Base-by-base conservation (phyloP, 345 rosid genomes). In the Gossypioides kirkii region DNA sequence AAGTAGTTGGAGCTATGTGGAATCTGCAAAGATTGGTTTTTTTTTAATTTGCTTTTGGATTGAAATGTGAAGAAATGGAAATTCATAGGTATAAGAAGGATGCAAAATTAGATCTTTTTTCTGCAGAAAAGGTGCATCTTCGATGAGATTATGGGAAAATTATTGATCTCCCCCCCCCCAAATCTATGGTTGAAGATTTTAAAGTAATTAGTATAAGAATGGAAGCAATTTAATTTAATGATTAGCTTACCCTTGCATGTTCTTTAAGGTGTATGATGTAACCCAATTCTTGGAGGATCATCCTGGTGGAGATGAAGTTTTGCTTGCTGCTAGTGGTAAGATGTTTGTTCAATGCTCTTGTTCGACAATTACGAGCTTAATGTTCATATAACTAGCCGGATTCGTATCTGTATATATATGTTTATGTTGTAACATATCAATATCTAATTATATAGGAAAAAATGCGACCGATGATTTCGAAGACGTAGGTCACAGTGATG, bases 391-490 rank as follows among this genome's bases (percentile, higher is more conserved):
- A 7, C 7, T 32, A 32, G 38, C 38, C 38, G 38, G 7, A 5
- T 32, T 28, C 38, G 38, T 32, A 32, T 4, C 38, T 32, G 38
- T 32, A 5, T 32, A 32, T 32, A 32, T 32, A 5, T n/a, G n/a
- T 32, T 5, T 5, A 32, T 32, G 4, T 32, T 5, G 38, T 32
- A 5, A 32, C 38, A 13, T 67, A 67, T 13, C 20, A 25, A 25
- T 55, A 46, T 8, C 11, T 23, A 32, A 74, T 20, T 74, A 18
- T 25, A 63, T 79, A 91, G 97, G 89, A 26, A 87, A 87, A 73
- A 97, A 94, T 68, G 98, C 97, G 12, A 88, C 96, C 0, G 80
- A 82, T 0, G 98, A 93, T 78, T 93, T 86, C 69, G 90, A 87
- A 26, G 96, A 87, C 74, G 87, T 87, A 11, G 89, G 91, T 1